Evolutionary conservation across 306 rosid species (phyloP).

Genomic region (Trifolium dubium): DNA sequence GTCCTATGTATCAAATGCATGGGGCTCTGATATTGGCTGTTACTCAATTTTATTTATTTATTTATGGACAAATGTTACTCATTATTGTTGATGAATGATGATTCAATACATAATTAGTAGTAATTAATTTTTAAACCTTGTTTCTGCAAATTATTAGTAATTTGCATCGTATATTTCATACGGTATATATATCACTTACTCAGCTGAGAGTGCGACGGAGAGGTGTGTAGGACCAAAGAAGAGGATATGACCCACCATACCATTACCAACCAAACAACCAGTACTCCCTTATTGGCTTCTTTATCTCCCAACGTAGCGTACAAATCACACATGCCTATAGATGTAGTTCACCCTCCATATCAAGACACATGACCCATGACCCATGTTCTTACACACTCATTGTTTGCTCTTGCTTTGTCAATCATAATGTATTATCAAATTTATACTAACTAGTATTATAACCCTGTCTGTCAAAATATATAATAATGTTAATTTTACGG

Average conservation of each 20-base stretch:
- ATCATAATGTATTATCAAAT: too few relatives aligned
- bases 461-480: background rate
- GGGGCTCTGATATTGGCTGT: background rate
- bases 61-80: too few relatives aligned
- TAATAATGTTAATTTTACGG: background rate
- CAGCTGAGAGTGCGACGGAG: background rate
- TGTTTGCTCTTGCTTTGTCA: background rate
- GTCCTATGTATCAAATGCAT: background rate
- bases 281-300: background rate
- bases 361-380: constrained; percentile 19
- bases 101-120: background rate
- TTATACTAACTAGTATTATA: too few relatives aligned
- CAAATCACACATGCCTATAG: constrained; percentile 51
- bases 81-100: background rate
- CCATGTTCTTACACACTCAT: constrained; percentile 1
- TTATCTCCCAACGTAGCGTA: constrained; percentile 49
- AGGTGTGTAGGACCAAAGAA: constrained; percentile 24
- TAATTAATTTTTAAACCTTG: background rate
- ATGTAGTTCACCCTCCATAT: constrained; percentile 22
- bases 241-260: constrained; percentile 31
- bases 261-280: constrained; percentile 41
- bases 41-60: background rate
- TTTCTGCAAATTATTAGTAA: background rate
- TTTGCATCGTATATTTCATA: background rate
- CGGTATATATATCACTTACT: background rate